Base-by-base conservation (phyloP, 2,329 filamentous ascomycete genomes). In the Trichoderma koningiopsis region DNA sequence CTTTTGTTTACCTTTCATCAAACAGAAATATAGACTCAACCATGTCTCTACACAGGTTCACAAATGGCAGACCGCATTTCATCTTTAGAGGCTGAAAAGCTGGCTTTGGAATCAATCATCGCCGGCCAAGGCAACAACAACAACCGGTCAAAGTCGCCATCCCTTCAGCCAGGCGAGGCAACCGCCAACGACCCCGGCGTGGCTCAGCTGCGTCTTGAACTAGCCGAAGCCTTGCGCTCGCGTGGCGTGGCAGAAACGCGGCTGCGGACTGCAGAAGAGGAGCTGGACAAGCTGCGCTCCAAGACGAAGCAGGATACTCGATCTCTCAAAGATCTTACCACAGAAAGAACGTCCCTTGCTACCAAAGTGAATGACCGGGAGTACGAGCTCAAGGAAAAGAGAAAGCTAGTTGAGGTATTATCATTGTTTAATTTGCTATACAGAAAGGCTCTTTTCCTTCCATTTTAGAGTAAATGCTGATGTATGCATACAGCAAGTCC, bases 341-440 rank as follows among this genome's bases (percentile, higher is more conserved):
- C 83, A 29, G 89, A 94, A 74, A 87, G 88, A 40, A 83, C 85
- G 22, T 80, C 84, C 2, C 81, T 96, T 22, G 84, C 87, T 61
- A 85, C 88, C 53, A 90, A 90, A 71, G 82, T 97, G 52, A 89
- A 88, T 72, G 95, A 97, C 78, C 85, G 92, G 35, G 93, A 96
- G 71, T 92, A 96, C 75, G 96, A 98, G 83, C 81, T 97, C 37
- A 87, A 86, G 68, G 92, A 89, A 70, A 97, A 97, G 83, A 89
- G 89, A 37, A 93, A 94, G 78, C 82, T 97, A 72, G 86, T 97
- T 2, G 91, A 94, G 83, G 89, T 91, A 75, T 22, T 19, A 68
- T 72, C 16, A 43, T 61, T 52, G n/a, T 16, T 27, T 1, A n/a
- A 49, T 16, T 19, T 40, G 37, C 16, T 53, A 8, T 57, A 37